These are phyloP conservation scores for Thermothelomyces thermophilus DNA, from an alignment of 2,329 filamentous ascomycete species.

Conservation along the genomic window DNA sequence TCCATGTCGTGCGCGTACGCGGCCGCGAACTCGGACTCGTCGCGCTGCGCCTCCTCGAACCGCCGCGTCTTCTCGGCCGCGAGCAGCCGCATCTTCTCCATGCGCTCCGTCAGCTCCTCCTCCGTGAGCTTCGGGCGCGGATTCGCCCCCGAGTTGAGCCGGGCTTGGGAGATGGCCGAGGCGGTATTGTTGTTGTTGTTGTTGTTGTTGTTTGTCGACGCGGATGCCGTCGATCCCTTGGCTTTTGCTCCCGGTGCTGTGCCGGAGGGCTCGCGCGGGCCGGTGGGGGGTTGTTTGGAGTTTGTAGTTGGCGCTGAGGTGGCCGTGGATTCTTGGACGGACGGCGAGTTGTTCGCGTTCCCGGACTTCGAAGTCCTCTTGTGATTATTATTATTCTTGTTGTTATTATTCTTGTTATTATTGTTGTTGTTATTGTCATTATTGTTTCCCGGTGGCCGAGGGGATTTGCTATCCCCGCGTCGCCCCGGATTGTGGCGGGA, in stretches of 20 bases:
- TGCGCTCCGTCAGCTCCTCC: slow-evolving; percentile 50
- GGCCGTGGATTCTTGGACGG: neutral
- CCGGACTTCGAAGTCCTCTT: neutral
- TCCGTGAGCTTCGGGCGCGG: slow-evolving; percentile 56
- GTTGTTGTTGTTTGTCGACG: neutral
- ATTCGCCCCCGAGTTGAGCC: slow-evolving; percentile 50
- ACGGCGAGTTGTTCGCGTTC: neutral
- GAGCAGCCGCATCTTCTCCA: slow-evolving; percentile 55
- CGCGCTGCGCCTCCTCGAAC: slow-evolving; percentile 52
- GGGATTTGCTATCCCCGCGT: slow-evolving; percentile 18
- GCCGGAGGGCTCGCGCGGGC: slow-evolving; percentile 2
- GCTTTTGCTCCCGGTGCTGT: neutral
- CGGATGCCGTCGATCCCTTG: neutral
- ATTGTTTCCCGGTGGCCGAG: slow-evolving; percentile 18
- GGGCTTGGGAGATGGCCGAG: slow-evolving; percentile 31
- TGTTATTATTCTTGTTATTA: slow-evolving; percentile 4
- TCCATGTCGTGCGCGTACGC: slow-evolving; percentile 51
- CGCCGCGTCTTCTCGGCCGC: slow-evolving; percentile 52
- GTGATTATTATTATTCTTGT: slow-evolving; percentile 1
- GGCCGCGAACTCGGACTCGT: slow-evolving; percentile 49
- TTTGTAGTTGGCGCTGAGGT: neutral
- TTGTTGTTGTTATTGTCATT: neutral
- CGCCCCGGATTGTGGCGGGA: slow-evolving; percentile 29
- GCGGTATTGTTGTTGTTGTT: slow-evolving; percentile 26
- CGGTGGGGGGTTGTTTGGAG: slow-evolving; percentile 4